Evolutionary conservation across 768 basidiomycete genomes (phyloP), one percentile per base, ranked within the genome.

Genomic region (Termitomyces sp.): DNA sequence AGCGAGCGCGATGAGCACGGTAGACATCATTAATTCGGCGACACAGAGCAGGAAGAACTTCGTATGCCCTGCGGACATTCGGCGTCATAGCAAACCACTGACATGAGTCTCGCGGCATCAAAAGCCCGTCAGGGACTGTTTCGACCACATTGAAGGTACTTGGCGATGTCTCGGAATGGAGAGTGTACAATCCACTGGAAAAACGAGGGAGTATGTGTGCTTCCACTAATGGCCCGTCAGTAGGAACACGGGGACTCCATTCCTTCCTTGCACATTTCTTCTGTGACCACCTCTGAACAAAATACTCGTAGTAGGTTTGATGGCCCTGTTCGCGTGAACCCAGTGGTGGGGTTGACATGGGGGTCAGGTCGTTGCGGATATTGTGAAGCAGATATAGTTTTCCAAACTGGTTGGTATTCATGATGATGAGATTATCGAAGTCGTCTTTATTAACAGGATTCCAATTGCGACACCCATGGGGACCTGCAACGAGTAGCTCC

Each of bases 331-430:
- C 86, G 35, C 70, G 70, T 5, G 84, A 79, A 9, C 76, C 84
- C 16, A 69, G 64, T 0, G 70, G 70, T 3, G 88, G 87, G 9
- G 57, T 60, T 39, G 89, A 88, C 64, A 80, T 64, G 3, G 87
- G 86, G 0, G 85, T 81, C 32, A 92, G 69, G 66, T 93, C 89
- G 41, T 75, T 53, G 32, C 88, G 81, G 56, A 91, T 76, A 32
- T 70, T 70, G 53, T 77, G 79, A 48, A 92, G 73, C 41, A 85
- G 59, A 47, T 81, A 75, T 5, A 79, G 73, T 9, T 82, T 79
- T 2, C 86, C 88, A 29, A 70, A 68, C 56, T 83, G 75, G 61
- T 81, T 78, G 52, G 59, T 69, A 58, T 83, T 84, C 68, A 81
- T 73, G 23, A 88, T 71, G 44, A 89, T 64, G 22, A 81, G 68